phyloP scores from a whole-genome alignment of 1,139 yeast genomes.

The Scheffersomyces lignicola region DNA sequence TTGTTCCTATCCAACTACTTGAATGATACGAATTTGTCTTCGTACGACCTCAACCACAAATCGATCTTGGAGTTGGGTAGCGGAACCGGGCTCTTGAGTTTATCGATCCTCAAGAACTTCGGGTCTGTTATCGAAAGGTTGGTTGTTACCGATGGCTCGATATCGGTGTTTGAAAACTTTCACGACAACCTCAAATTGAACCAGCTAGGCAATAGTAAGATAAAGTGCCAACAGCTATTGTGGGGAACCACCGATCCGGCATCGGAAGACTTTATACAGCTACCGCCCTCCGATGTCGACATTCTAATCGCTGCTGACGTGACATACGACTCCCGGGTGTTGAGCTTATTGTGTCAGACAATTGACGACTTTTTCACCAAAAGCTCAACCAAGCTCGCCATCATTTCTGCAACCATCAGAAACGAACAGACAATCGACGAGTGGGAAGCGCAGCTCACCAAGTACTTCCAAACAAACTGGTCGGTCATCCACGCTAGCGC shows the following conservation, averaged over 20 bases:
- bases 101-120: constrained; percentile 45
- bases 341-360: constrained; percentile 56
- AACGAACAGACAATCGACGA: constrained; percentile 54
- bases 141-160: constrained; percentile 77
- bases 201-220: constrained; percentile 10
- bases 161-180: constrained; percentile 55
- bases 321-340: constrained; percentile 69
- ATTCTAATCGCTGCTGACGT: constrained; percentile 79
- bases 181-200: constrained; percentile 49
- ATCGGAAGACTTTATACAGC: constrained; percentile 25
- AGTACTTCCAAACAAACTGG: constrained; percentile 27
- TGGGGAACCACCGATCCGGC: constrained; percentile 46
- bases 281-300: constrained; percentile 36
- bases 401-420: constrained; percentile 76
- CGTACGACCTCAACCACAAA: constrained; percentile 15
- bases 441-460: constrained; percentile 49
- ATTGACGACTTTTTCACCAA: constrained; percentile 38
- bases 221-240: constrained; percentile 37
- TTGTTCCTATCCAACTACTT: constrained; percentile 59
- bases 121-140: constrained; percentile 26
- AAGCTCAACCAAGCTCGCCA: constrained; percentile 31
- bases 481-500: constrained; percentile 15
- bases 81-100: constrained; percentile 86
- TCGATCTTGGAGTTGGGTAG: constrained; percentile 74
- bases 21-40: constrained; percentile 10